phyloP scores from a whole-genome alignment of 2,329 filamentous ascomycete species.

The Aspergillus amoenus region DNA sequence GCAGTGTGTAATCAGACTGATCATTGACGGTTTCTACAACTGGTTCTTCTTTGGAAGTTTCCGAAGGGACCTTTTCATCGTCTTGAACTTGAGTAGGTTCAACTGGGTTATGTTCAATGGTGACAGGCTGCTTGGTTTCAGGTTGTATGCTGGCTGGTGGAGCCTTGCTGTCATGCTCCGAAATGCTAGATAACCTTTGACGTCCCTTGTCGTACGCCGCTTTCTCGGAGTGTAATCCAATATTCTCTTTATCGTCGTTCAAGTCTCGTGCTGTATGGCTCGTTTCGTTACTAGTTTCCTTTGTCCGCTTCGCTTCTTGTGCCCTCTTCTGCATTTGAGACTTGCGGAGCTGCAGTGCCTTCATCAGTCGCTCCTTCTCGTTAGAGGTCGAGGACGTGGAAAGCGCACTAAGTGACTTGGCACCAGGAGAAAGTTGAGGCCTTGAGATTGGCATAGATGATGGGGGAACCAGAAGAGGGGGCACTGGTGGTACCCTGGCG shows the following conservation, averaged over 20 bases:
- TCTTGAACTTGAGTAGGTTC: slow-evolving; percentile 2
- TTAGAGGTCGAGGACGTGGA: slow-evolving; percentile 66
- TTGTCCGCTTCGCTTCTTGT: slow-evolving; percentile 29
- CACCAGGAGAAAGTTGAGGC: slow-evolving; percentile 38
- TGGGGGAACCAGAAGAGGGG: slow-evolving; percentile 40
- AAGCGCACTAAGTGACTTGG: slow-evolving; percentile 46
- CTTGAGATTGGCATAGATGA: slow-evolving; percentile 34
- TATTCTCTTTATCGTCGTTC: slow-evolving; percentile 27
- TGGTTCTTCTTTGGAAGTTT: not conserved
- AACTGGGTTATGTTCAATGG: slow-evolving; percentile 1
- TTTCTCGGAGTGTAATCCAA: slow-evolving; percentile 24
- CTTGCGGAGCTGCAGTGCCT: slow-evolving; percentile 85
- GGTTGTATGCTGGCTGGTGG: slow-evolving; percentile 15
- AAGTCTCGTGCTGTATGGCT: slow-evolving; percentile 8
- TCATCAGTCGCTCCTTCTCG: slow-evolving; percentile 90
- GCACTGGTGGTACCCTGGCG: slow-evolving; percentile 36
- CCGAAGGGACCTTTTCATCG: slow-evolving; percentile 1
- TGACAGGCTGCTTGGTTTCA: slow-evolving; percentile 10
- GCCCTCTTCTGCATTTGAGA: slow-evolving; percentile 62
- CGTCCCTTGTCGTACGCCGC: slow-evolving; percentile 11
- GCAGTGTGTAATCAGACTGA: not conserved
- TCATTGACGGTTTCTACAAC: not conserved
- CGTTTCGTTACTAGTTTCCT: slow-evolving; percentile 18
- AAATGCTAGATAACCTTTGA: slow-evolving; percentile 8
- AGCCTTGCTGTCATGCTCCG: slow-evolving; percentile 17